Evolutionary conservation across 2,329 filamentous ascomycete species (phyloP).

Genomic region (Pseudogymnoascus pannorum): DNA sequence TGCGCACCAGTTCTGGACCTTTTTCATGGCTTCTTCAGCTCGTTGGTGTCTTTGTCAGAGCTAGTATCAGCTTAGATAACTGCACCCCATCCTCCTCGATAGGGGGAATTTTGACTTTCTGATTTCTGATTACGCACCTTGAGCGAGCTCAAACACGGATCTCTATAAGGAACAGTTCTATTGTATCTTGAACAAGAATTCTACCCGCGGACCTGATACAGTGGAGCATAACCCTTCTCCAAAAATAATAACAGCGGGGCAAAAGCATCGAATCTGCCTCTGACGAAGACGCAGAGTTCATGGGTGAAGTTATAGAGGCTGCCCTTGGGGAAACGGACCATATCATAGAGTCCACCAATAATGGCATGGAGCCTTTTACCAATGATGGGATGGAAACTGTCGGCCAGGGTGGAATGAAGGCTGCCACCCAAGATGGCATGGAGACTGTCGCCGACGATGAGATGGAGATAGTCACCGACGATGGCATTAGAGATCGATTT

Average conservation of each 20-base stretch:
- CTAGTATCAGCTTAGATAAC: neutral
- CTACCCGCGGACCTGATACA: neutral
- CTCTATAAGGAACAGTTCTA: neutral
- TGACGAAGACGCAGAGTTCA: neutral
- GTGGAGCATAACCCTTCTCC: neutral
- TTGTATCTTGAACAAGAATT: too few species aligned
- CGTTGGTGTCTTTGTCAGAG: neutral
- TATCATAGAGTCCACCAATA: neutral
- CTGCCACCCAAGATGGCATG: neutral
- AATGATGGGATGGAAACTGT: neutral
- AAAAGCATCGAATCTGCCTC: neutral
- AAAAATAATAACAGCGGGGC: neutral
- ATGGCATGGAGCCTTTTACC: neutral
- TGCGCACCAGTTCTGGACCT: neutral
- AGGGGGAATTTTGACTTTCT: neutral
- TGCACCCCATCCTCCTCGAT: neutral
- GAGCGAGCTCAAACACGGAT: neutral
- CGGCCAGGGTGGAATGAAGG: neutral
- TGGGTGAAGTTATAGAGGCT: neutral
- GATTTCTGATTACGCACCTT: neutral
- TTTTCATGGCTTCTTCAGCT: neutral
- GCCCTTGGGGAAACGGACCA: neutral
- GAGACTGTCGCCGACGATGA: neutral
- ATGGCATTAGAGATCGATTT: neutral
- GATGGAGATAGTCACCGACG: constrained; percentile 1